These are phyloP conservation scores for Backusella morwellensis DNA, from an alignment of 192 early-diverging fungal genomes.

Conservation along the genomic window DNA sequence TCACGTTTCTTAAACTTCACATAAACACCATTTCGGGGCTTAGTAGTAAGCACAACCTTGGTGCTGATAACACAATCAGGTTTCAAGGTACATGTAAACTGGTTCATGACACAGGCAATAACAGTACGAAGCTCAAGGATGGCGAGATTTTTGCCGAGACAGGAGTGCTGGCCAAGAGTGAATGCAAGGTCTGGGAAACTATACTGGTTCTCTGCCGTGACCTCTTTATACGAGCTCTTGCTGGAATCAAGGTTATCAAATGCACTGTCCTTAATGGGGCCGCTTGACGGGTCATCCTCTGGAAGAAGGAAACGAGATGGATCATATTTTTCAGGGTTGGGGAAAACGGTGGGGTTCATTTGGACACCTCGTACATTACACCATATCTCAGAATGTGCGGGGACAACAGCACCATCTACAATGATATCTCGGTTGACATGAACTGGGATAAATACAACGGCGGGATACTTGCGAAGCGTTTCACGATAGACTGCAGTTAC, in stretches of 20 bases:
- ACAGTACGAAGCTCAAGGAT: slow-evolving; percentile 32
- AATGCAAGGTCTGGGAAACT: slow-evolving; percentile 36
- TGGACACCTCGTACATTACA: slow-evolving; percentile 35
- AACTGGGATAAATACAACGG: slow-evolving; percentile 29
- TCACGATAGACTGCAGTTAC: slow-evolving; percentile 33
- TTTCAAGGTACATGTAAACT: slow-evolving; percentile 19
- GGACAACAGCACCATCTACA: slow-evolving; percentile 25
- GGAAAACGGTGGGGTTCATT: slow-evolving; percentile 35
- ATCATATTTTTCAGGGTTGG: slow-evolving; percentile 32
- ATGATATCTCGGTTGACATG: slow-evolving; percentile 25
- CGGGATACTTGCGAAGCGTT: slow-evolving; percentile 38
- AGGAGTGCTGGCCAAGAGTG: slow-evolving; percentile 31
- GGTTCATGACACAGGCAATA: slow-evolving; percentile 26
- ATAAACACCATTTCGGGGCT: slow-evolving; percentile 34
- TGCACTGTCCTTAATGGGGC: not conserved
- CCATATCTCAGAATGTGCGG: slow-evolving; percentile 28
- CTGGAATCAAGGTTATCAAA: not conserved
- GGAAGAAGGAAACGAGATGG: slow-evolving; percentile 26
- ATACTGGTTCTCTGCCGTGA: slow-evolving; percentile 16
- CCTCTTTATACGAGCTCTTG: not conserved
- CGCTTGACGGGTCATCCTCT: not conserved
- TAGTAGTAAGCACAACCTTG: slow-evolving; percentile 30
- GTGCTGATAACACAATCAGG: slow-evolving; percentile 27
- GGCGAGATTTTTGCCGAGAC: slow-evolving; percentile 32
- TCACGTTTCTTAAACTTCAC: slow-evolving; percentile 23